Conservation (phyloP, 2,329 filamentous ascomycete genomes). For the Beauveria scarabaeidicola region DNA sequence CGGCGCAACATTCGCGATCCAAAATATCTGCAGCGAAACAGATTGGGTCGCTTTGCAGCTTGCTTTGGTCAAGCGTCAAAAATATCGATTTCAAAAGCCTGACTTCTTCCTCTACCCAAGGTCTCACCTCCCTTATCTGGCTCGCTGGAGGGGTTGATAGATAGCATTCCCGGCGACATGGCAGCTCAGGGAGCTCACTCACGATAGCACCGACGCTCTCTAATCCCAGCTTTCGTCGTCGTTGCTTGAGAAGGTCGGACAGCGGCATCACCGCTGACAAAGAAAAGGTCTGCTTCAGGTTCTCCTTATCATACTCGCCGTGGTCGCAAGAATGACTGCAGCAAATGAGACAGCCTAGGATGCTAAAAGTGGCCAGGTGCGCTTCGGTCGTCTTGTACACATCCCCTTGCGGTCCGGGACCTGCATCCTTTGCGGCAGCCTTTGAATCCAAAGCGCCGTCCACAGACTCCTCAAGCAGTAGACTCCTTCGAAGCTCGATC, state of each 20-base stretch:
- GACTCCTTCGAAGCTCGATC: conserved; percentile 42
- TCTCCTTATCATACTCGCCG: conserved; percentile 48
- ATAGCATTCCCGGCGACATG: conserved; percentile 1
- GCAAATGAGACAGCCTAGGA: conserved; percentile 51
- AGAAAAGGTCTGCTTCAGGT: conserved; percentile 45
- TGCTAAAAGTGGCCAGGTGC: conserved; percentile 44
- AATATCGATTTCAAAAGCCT: conserved; percentile 40
- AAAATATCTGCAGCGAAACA: conserved; percentile 43
- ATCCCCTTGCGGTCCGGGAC: conserved; percentile 24
- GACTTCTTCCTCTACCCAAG: conserved; percentile 42
- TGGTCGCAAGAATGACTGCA: conserved; percentile 54
- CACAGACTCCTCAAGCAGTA: conserved; percentile 44
- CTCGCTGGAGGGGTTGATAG: background rate
- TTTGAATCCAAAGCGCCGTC: conserved; percentile 47
- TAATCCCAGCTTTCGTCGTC: background rate
- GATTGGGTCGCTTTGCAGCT: conserved; percentile 32
- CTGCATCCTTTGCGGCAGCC: conserved; percentile 39
- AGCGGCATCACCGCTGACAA: conserved; percentile 19
- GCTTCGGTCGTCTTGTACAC: conserved; percentile 36
- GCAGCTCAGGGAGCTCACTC: background rate
- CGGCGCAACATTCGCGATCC: conserved; percentile 44
- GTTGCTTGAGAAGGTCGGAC: background rate
- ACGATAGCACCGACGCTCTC: background rate
- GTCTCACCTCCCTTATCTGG: background rate
- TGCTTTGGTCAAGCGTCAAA: conserved; percentile 32